Base-by-base conservation (phyloP, 352 stramenopile species). In the Pythium rhizo-oryzae region DNA sequence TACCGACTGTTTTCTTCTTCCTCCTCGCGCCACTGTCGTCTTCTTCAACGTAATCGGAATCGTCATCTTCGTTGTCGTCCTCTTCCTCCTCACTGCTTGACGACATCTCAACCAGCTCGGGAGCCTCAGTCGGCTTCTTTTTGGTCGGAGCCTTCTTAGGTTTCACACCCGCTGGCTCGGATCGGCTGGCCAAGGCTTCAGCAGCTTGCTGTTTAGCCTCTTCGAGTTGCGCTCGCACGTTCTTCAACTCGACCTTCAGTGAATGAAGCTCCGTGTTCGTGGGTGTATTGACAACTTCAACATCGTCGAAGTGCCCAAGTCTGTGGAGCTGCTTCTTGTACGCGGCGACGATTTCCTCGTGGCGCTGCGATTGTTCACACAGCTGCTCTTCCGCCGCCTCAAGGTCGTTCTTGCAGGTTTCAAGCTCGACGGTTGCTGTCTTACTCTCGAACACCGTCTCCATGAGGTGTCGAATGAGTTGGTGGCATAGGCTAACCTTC, bases 31-130 rank as follows among this genome's bases (percentile, higher is more conserved):
- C 19, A 25, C n/a, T n/a, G n/a, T 77, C 68, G 35, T 85, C 71
- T 15, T 88, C 70, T 33, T 90, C 82, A 8, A 92, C 75, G 47
- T 92, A 92, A 50, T 94, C 86, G 0, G 86, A 82, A 43, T 92
- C 84, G 53, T 73, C 74, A 30, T 77, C 75, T 57, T 88, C 75
- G 44, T 89, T 75, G 16, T 85, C 81, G 0, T 76, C 78, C 25
- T 92, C 84, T 8, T 87, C 76, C 1, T 87, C 77, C 0, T 87
- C 86, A 55, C 79, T 89, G 44, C 75, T 85, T 47, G 81, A 84
- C 43, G 85, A 43, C 4, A 74, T 76, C 18, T 87, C 81, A 1
- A 79, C 71, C 9, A 76, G 67, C 49, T 89, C 84, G 18, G 84
- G 76, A 0, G 70, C 75, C 30, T 82, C 71, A 11, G 68, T 59